Evolutionary conservation across 2,329 filamentous ascomycete species (phyloP).

Genomic region (Leptographium wingfieldii): DNA sequence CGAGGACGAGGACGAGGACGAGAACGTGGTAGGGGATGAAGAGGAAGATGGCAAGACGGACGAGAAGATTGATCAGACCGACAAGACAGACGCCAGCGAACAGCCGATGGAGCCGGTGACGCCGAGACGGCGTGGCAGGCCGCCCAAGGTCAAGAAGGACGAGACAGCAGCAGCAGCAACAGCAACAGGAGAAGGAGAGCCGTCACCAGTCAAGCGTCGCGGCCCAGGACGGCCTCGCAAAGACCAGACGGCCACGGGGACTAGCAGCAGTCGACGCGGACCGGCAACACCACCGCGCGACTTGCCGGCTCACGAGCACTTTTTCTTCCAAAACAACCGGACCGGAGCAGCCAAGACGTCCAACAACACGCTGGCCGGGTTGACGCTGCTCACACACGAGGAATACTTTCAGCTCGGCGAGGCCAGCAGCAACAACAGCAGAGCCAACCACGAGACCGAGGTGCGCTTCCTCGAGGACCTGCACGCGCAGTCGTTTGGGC

Average conservation of each 20-base stretch:
- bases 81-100: constrained; percentile 32
- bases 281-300: constrained; percentile 64
- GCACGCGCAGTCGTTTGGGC: constrained; percentile 71
- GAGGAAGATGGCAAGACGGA: constrained; percentile 20
- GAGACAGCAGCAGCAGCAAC: constrained; percentile 15
- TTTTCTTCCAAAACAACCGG: constrained; percentile 85
- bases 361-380: constrained; percentile 64
- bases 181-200: constrained; percentile 19
- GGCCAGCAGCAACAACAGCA: background rate
- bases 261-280: constrained; percentile 8
- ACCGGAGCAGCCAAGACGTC: constrained; percentile 74
- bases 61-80: constrained; percentile 21
- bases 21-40: constrained; percentile 11
- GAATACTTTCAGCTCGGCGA: constrained; percentile 69
- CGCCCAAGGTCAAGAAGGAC: constrained; percentile 7
- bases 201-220: constrained; percentile 20
- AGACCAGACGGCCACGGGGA: background rate
- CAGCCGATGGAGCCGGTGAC: constrained; percentile 19
- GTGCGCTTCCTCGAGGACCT: constrained; percentile 59
- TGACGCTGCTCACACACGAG: constrained; percentile 74
- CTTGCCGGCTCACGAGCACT: constrained; percentile 77
- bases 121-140: constrained; percentile 26
- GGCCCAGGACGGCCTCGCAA: constrained; percentile 11
- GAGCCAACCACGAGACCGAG: constrained; percentile 54
- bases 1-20: constrained; percentile 24